Conservation (phyloP, 2,329 filamentous ascomycete species). For the Zasmidium citrigriseum region DNA sequence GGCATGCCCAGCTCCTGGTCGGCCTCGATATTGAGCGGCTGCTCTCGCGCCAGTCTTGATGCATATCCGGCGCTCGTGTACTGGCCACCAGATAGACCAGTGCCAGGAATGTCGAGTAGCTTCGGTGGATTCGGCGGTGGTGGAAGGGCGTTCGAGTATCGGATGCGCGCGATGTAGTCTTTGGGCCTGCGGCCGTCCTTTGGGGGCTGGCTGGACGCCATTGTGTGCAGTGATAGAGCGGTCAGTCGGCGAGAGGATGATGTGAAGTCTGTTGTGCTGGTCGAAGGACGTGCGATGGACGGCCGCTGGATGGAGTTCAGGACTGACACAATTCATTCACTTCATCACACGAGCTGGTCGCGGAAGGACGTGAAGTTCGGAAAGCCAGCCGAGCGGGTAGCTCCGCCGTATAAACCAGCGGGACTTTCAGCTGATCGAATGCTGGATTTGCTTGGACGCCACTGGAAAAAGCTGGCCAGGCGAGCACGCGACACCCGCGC, state of each 20-base stretch:
- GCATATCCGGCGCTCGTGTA: slow-evolving; percentile 91
- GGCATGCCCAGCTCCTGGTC: slow-evolving; percentile 98
- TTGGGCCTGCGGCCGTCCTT: slow-evolving; percentile 67
- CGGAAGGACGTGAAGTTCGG: slow-evolving; percentile 1
- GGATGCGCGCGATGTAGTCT: slow-evolving; percentile 94
- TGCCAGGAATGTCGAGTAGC: slow-evolving; percentile 94
- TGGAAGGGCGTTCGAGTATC: slow-evolving; percentile 93
- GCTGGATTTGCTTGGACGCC: not conserved
- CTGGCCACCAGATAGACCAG: slow-evolving; percentile 79
- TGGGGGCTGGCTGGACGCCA: slow-evolving; percentile 30
- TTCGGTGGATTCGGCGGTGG: slow-evolving; percentile 94
- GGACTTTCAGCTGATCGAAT: not conserved
- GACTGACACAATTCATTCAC: not conserved
- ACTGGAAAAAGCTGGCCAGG: not conserved
- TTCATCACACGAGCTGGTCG: not conserved
- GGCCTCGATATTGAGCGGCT: slow-evolving; percentile 93
- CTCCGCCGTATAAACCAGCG: not conserved
- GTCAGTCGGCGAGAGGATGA: not conserved
- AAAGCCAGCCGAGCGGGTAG: not conserved
- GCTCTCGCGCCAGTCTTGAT: slow-evolving; percentile 82
- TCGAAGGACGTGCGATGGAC: not conserved
- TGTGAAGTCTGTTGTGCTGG: too few species aligned
- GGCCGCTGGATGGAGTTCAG: not conserved
- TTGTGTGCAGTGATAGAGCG: slow-evolving; percentile 3
- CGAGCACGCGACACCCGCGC: not conserved